Base-by-base conservation (phyloP, 1,139 yeast species). In the Candida sanyaensis region DNA sequence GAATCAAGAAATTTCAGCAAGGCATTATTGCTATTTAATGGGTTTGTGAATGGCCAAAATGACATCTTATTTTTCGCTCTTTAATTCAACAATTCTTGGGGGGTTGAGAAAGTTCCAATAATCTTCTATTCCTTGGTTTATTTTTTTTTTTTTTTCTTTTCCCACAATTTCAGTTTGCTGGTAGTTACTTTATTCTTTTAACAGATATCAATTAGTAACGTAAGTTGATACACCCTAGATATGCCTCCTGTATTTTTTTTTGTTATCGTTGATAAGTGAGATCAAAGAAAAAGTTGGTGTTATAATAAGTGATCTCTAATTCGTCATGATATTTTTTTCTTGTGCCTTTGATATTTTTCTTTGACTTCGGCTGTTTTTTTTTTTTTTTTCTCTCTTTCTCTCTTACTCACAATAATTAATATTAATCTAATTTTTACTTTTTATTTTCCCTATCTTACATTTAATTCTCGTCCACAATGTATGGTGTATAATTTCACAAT, bases 31-130 rank as follows among this genome's bases (percentile, higher is more conserved):
- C 56, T 69, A 57, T 65, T 69, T 55, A 71, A 63, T 21, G 77
- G 61, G 47, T 68, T 75, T 41, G 76, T 62, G 55, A 75, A 75
- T 40, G 80, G 80, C 80, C 80, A 75, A 55, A 75, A 75, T 40
- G 80, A 75, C 80, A 75, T 75, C 12, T 37, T 37, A 17, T 23
- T 26, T 11, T 37, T 26, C 24, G 3, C n/a, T 41, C n/a, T 11
- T n/a, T 28, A n/a, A 11, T 21, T 17, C 24, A n/a, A n/a, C 13
- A n/a, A 11, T 8, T n/a, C 4, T 29, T 13, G 13, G 29, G 31
- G 9, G 32, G 33, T 10, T 12, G 33, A 5, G 30, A 21, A 37
- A 13, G 39, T 36, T 28, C 41, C 33, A 30, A 10, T 38, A 17
- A 12, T 17, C n/a, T 31, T 11, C 17, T 17, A 28, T 29, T 29